Evolutionary conservation across 495 filamentous ascomycete genomes (phyloP).

Genomic region (Aspergillus sclerotiicarbonarius): DNA sequence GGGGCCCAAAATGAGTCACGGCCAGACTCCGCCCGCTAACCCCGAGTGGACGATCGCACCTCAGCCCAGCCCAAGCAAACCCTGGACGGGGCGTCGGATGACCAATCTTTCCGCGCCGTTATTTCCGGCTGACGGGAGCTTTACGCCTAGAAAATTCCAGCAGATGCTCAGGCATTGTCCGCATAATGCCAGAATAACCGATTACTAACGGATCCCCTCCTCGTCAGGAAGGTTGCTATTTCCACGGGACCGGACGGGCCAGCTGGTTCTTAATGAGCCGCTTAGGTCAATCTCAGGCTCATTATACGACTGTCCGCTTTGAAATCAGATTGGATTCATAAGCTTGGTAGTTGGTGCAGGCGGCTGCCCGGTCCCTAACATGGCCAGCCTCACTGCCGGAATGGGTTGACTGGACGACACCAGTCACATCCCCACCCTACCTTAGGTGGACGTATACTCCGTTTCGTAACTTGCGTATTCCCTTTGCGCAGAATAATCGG

Average conservation of each 20-base stretch:
- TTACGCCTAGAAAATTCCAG: slow-evolving; percentile 4
- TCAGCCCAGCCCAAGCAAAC: background rate
- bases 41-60: slow-evolving; percentile 8
- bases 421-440: background rate
- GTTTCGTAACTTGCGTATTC: background rate
- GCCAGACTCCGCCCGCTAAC: slow-evolving; percentile 5
- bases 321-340: background rate
- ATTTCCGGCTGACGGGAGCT: background rate
- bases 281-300: background rate
- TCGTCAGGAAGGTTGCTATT: background rate
- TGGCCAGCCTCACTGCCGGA: background rate
- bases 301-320: background rate
- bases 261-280: background rate
- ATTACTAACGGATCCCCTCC: background rate
- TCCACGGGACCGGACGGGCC: background rate
- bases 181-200: no score
- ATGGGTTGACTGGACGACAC: background rate
- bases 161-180: background rate
- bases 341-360: background rate
- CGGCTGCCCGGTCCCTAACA: background rate
- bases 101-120: slow-evolving; percentile 21
- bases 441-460: background rate
- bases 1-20: slow-evolving; percentile 10
- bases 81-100: slow-evolving; percentile 9
- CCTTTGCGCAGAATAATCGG: background rate